Evolutionary conservation across 805 yeast genomes (phyloP).

Genomic region (Wickerhamiella sergipiensis): DNA sequence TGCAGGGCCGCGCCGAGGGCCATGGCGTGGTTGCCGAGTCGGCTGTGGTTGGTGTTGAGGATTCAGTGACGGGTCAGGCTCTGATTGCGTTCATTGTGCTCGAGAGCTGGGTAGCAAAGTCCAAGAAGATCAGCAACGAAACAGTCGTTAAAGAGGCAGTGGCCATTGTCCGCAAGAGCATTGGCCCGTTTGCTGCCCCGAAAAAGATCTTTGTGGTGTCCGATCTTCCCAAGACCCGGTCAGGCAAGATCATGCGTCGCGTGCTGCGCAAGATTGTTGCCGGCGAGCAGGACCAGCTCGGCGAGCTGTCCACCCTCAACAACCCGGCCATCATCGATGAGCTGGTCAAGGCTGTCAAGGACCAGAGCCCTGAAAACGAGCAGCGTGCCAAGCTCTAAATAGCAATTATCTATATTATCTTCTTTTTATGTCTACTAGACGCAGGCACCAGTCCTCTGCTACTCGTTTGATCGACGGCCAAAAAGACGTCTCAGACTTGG

Average conservation of each 20-base stretch:
- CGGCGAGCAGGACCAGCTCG: conserved; percentile 76
- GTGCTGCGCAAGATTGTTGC: conserved; percentile 73
- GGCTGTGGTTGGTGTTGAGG: conserved; percentile 74
- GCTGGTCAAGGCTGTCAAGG: conserved; percentile 49
- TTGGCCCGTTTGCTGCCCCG: conserved; percentile 81
- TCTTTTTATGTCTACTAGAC: not conserved
- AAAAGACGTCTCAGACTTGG: not conserved
- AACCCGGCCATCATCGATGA: conserved; percentile 69
- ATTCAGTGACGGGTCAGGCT: conserved; percentile 77
- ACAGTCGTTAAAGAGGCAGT: conserved; percentile 42
- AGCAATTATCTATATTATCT: not conserved
- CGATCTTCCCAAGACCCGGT: conserved; percentile 86
- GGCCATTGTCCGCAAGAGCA: conserved; percentile 66
- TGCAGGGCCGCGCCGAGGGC: conserved; percentile 37
- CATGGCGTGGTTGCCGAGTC: conserved; percentile 49
- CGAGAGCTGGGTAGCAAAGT: conserved; percentile 23
- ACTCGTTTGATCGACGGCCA: no score
- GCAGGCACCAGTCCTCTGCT: no score
- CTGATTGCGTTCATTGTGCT: conserved; percentile 71
- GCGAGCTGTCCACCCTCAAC: conserved; percentile 71
- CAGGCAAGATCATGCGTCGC: conserved; percentile 93
- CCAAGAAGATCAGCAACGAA: not conserved
- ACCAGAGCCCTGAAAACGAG: not conserved
- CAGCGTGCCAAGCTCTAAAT: not conserved
- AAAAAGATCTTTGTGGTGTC: conserved; percentile 61